These are phyloP conservation scores for Termitomyces sp. DNA, from an alignment of 768 basidiomycete species.

Conservation along the genomic window DNA sequence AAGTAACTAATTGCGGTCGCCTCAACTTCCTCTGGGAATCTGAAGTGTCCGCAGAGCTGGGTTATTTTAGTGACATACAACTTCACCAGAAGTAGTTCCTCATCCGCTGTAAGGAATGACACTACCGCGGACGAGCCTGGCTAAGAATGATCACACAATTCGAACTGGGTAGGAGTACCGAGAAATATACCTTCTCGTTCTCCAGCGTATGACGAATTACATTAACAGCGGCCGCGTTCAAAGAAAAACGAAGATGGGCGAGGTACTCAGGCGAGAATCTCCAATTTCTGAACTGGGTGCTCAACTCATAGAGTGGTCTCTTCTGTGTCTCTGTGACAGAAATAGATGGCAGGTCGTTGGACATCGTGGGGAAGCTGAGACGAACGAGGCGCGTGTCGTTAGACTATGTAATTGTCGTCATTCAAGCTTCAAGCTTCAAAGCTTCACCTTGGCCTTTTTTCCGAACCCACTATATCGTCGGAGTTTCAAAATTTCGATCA, in stretches of 20 bases:
- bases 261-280: conserved; percentile 74
- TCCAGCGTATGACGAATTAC: conserved; percentile 77
- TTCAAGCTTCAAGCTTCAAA: too few relatives aligned
- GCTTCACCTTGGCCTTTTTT: too few relatives aligned
- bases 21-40: conserved; percentile 89
- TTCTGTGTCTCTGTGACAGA: conserved; percentile 11
- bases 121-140: conserved; percentile 69
- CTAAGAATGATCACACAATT: conserved; percentile 28
- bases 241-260: conserved; percentile 45
- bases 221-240: conserved; percentile 74
- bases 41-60: conserved; percentile 78
- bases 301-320: conserved; percentile 63
- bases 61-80: conserved; percentile 86
- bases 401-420: neutral
- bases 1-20: conserved; percentile 89
- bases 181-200: conserved; percentile 58
- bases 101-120: conserved; percentile 71
- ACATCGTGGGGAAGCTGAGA: conserved; percentile 3
- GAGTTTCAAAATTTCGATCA: neutral
- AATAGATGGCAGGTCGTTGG: neutral
- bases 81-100: conserved; percentile 85
- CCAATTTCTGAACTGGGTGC: conserved; percentile 86
- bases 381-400: neutral
- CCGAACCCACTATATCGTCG: too few relatives aligned
- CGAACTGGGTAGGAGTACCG: conserved; percentile 6